Conservation (phyloP, 768 basidiomycete species). For the Mycena galericulata region DNA sequence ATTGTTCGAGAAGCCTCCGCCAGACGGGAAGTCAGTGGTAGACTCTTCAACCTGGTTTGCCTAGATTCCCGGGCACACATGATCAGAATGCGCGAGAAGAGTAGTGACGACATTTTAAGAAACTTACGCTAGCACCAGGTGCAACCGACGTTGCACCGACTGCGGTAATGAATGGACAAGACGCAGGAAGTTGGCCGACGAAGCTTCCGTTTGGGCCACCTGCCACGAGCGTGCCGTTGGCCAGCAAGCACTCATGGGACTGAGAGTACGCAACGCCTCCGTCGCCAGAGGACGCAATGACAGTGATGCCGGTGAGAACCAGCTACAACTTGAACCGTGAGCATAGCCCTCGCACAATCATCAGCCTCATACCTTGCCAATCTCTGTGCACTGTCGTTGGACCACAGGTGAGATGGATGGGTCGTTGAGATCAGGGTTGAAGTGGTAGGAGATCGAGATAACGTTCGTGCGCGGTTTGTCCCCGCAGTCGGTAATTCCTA, state of each 20-base stretch:
- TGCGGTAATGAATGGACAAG: conserved; percentile 20
- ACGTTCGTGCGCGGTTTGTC: conserved; percentile 23
- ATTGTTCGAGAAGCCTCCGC: conserved; percentile 44
- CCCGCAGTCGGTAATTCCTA: conserved; percentile 27
- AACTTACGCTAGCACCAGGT: conserved; percentile 19
- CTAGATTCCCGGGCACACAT: background rate
- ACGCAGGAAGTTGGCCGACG: conserved; percentile 25
- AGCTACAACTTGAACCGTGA: conserved; percentile 5
- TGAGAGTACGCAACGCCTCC: conserved; percentile 25
- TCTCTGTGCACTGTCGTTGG: conserved; percentile 22
- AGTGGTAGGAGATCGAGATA: conserved; percentile 27
- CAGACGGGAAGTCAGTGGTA: conserved; percentile 28
- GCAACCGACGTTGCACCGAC: conserved; percentile 23
- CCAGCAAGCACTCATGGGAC: conserved; percentile 13
- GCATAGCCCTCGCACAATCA: background rate
- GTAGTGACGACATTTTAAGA: background rate
- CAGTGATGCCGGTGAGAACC: conserved; percentile 18
- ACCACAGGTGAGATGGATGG: conserved; percentile 25
- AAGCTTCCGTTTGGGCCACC: conserved; percentile 22
- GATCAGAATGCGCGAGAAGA: background rate
- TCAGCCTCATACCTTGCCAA: conserved; percentile 18
- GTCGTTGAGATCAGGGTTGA: conserved; percentile 27
- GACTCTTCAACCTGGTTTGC: conserved; percentile 22
- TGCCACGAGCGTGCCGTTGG: conserved; percentile 9
- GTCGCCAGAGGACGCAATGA: conserved; percentile 26